Percentiles rank a stretch among this genome's conserved stretches.
Conservation (phyloP, 805 yeast species). For the Wickerhamomyces chambardii region DNA sequence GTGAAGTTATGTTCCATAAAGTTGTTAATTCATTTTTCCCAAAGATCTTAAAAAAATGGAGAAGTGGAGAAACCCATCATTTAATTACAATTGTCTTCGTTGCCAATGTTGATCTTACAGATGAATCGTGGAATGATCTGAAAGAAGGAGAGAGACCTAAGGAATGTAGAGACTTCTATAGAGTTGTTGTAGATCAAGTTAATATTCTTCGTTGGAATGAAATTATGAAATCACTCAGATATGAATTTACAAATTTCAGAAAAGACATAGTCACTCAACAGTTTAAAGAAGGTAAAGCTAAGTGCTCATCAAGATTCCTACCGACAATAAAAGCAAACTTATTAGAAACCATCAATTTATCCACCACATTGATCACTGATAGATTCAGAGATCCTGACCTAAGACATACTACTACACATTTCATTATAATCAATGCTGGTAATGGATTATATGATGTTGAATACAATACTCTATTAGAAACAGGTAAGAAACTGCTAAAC, state of each 20-base stretch:
- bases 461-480: slow-evolving; percentile 60
- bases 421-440: slow-evolving; percentile 83
- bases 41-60: slow-evolving; percentile 80
- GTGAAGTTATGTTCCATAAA: slow-evolving; percentile 89
- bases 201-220: slow-evolving; percentile 84
- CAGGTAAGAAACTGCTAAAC: slow-evolving; percentile 66
- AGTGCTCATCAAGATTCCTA: slow-evolving; percentile 37
- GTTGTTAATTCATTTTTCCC: slow-evolving; percentile 91
- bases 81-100: slow-evolving; percentile 88
- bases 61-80: slow-evolving; percentile 81
- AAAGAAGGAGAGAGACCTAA: slow-evolving; percentile 65
- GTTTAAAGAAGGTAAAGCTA: slow-evolving; percentile 23
- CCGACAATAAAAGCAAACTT: slow-evolving; percentile 89
- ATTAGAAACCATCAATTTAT: slow-evolving; percentile 79
- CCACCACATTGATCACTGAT: slow-evolving; percentile 67
- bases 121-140: slow-evolving; percentile 43
- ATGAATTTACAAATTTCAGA: slow-evolving; percentile 78
- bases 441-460: slow-evolving; percentile 92
- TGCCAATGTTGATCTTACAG: slow-evolving; percentile 50
- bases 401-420: slow-evolving; percentile 86
- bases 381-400: slow-evolving; percentile 80
- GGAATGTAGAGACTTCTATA: slow-evolving; percentile 68
- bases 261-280: slow-evolving; percentile 54
- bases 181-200: slow-evolving; percentile 94
- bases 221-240: slow-evolving; percentile 79